Evolutionary conservation across 2,329 filamentous ascomycete species (phyloP).

Genomic region (Ilyonectria robusta): DNA sequence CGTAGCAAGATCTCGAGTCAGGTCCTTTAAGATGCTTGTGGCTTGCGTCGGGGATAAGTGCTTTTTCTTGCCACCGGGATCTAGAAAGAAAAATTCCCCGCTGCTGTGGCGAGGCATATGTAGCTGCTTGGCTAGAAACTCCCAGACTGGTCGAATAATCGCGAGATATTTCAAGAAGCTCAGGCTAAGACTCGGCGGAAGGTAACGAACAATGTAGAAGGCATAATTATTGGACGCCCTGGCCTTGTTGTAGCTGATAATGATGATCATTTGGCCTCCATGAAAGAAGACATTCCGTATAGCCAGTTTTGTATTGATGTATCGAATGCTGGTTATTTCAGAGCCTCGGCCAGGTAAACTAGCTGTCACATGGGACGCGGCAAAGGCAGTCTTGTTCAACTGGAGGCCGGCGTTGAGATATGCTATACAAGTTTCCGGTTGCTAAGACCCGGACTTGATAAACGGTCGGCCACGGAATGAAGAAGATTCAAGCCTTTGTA

Average conservation of each 20-base stretch:
- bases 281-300: slow-evolving; percentile 16
- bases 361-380: neutral
- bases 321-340: slow-evolving; percentile 6
- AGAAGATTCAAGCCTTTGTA: neutral
- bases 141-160: slow-evolving; percentile 1
- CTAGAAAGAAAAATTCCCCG: neutral
- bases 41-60: neutral
- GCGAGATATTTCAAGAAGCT: slow-evolving; percentile 6
- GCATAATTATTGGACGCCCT: slow-evolving; percentile 12
- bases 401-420: slow-evolving; percentile 10
- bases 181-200: neutral
- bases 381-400: neutral
- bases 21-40: neutral
- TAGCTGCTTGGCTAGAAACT: neutral
- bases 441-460: neutral
- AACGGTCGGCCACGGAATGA: slow-evolving; percentile 11
- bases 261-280: slow-evolving; percentile 5
- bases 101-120: neutral
- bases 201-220: slow-evolving; percentile 14
- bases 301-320: slow-evolving; percentile 6
- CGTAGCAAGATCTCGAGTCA: neutral
- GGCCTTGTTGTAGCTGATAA: slow-evolving; percentile 12
- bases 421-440: neutral
- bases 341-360: neutral
- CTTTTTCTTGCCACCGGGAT: neutral